Conservation (phyloP, 1,139 yeast genomes). For the Zygosaccharomyces pseudobailii region DNA sequence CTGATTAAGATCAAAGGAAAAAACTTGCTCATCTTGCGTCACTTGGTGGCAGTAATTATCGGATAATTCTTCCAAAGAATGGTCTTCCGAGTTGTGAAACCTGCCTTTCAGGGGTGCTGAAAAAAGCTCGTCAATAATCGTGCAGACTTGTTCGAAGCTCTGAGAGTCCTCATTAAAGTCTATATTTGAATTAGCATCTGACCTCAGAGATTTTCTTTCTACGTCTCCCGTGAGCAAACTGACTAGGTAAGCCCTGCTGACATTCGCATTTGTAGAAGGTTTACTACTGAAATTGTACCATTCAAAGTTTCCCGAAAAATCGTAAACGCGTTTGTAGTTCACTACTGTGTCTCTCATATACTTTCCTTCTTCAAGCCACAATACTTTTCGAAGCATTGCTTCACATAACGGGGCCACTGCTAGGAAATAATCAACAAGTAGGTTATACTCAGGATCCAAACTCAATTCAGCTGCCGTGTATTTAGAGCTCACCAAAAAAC, state of each 20-base stretch:
- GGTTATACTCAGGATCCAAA: conserved; percentile 20
- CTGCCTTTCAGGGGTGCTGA: not conserved
- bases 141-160: not conserved
- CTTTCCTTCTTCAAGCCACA: conserved; percentile 1
- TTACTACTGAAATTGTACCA: conserved; percentile 8
- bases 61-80: conserved; percentile 1
- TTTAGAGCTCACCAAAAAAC: conserved; percentile 14
- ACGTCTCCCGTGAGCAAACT: conserved; percentile 11
- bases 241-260: conserved; percentile 5
- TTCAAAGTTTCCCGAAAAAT: conserved; percentile 5
- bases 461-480: conserved; percentile 15
- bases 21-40: conserved; percentile 20
- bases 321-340: conserved; percentile 8
- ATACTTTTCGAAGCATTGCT: conserved; percentile 3
- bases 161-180: not conserved
- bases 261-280: not conserved
- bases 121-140: conserved; percentile 1
- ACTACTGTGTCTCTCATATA: conserved; percentile 4
- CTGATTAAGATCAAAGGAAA: conserved; percentile 30
- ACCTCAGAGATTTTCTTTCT: conserved; percentile 10
- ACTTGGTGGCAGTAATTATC: conserved; percentile 8
- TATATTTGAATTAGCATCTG: not conserved
- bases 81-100: not conserved
- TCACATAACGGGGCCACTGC: conserved; percentile 11
- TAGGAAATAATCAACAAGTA: conserved; percentile 23